Percentiles rank a stretch among this genome's conserved stretches.
phyloP scores from a whole-genome alignment of 331 rosid genomes.

The Quercus lobata region DNA sequence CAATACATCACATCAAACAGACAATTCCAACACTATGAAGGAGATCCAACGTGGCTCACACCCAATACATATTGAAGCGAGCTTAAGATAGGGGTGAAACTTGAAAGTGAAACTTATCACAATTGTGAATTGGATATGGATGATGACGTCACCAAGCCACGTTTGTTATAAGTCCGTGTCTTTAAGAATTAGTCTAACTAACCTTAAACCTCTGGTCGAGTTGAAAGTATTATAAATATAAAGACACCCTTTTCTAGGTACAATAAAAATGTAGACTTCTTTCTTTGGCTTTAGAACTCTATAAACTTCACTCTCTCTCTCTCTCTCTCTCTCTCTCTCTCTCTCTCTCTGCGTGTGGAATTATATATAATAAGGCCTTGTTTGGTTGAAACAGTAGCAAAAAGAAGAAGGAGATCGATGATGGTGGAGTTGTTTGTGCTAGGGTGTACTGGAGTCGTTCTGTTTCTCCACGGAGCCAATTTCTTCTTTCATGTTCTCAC shows the following conservation, averaged over 20 bases:
- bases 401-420: conserved; percentile 22
- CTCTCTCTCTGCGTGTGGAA: neutral
- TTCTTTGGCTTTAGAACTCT: no score
- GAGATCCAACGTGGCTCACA: neutral
- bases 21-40: neutral
- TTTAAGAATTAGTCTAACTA: no score
- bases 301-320: no score
- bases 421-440: conserved; percentile 35
- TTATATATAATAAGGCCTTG: neutral
- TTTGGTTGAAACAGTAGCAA: neutral
- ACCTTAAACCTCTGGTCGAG: no score
- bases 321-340: no score
- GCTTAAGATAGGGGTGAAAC: neutral
- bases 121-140: no score
- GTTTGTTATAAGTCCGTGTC: no score
- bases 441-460: conserved; percentile 35
- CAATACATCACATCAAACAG: neutral
- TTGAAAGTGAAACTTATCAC: no score
- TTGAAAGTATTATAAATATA: no score
- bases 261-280: no score
- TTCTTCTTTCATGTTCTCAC: conserved; percentile 34
- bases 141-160: neutral
- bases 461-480: conserved; percentile 43
- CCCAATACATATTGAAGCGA: neutral
- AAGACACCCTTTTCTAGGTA: no score